These are phyloP conservation scores for Sporothrix brunneoviolacea DNA, from an alignment of 2,329 filamentous ascomycete genomes.

Conservation along the genomic window DNA sequence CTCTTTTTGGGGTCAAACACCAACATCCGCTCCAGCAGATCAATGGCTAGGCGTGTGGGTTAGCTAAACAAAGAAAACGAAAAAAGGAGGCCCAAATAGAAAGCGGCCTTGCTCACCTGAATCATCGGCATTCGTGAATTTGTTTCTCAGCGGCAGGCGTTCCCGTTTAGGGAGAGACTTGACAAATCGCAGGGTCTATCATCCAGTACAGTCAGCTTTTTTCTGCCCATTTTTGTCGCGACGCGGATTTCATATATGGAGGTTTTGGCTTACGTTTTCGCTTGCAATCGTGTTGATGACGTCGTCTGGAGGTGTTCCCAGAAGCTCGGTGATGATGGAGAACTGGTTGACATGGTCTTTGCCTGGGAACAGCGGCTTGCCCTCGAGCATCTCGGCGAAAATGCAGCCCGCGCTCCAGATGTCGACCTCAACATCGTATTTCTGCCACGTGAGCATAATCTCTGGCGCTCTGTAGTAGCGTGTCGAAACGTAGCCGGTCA, in stretches of 20 bases:
- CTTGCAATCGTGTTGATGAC: constrained; percentile 98
- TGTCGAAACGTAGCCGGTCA: constrained; percentile 98
- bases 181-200: constrained; percentile 86
- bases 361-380: constrained; percentile 94
- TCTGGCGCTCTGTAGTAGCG: constrained; percentile 97
- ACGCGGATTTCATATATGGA: no score
- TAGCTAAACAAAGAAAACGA: background rate
- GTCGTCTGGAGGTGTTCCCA: constrained; percentile 94
- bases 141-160: constrained; percentile 75
- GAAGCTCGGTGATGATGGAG: constrained; percentile 95
- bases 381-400: constrained; percentile 98
- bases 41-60: constrained; percentile 58
- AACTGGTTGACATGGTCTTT: constrained; percentile 99
- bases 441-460: constrained; percentile 99
- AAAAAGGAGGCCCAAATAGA: background rate
- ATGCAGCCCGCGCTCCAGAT: constrained; percentile 99
- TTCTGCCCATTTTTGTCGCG: background rate
- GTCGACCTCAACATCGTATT: constrained; percentile 98
- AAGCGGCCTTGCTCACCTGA: constrained; percentile 48
- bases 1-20: constrained; percentile 98
- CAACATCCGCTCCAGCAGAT: constrained; percentile 91
- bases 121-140: constrained; percentile 93
- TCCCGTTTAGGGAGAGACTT: constrained; percentile 95
- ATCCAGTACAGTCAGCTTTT: constrained; percentile 15
- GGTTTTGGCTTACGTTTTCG: constrained; percentile 66